These are phyloP conservation scores for Cryptococcus floricola DNA, from an alignment of 1,284 basidiomycete species.

Conservation along the genomic window DNA sequence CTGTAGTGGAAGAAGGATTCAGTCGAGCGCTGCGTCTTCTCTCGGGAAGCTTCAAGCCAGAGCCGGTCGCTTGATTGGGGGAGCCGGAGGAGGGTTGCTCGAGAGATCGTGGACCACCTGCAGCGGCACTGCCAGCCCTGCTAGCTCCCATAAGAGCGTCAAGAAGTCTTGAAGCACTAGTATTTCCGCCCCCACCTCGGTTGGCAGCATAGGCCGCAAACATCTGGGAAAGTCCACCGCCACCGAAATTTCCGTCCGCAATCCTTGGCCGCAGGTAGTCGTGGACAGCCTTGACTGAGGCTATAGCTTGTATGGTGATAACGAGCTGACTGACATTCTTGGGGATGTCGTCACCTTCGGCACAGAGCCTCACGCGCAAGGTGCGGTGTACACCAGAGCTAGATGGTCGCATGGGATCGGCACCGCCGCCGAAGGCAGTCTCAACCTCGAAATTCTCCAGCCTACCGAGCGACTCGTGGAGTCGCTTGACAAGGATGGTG, in stretches of 20 bases:
- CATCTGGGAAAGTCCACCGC: constrained; percentile 75
- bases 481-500: constrained; percentile 79
- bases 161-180: constrained; percentile 55
- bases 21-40: constrained; percentile 77
- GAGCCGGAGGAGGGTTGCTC: constrained; percentile 7
- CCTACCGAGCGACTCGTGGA: constrained; percentile 87
- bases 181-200: constrained; percentile 17
- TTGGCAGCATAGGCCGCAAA: constrained; percentile 76
- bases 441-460: constrained; percentile 93
- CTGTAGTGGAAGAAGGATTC: constrained; percentile 54
- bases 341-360: constrained; percentile 78
- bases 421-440: constrained; percentile 57
- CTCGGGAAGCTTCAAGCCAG: constrained; percentile 19
- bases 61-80: not conserved
- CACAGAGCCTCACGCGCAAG: constrained; percentile 76
- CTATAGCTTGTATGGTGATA: constrained; percentile 93
- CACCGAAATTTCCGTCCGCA: constrained; percentile 57
- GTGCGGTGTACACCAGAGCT: constrained; percentile 25
- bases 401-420: constrained; percentile 23
- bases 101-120: not conserved
- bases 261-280: constrained; percentile 89
- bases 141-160: constrained; percentile 42
- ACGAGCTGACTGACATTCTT: constrained; percentile 80
- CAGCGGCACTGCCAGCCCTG: constrained; percentile 21
- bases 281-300: constrained; percentile 90